These are phyloP conservation scores for Melastoma malabathricum DNA, from an alignment of 345 rosid species.

Conservation along the genomic window DNA sequence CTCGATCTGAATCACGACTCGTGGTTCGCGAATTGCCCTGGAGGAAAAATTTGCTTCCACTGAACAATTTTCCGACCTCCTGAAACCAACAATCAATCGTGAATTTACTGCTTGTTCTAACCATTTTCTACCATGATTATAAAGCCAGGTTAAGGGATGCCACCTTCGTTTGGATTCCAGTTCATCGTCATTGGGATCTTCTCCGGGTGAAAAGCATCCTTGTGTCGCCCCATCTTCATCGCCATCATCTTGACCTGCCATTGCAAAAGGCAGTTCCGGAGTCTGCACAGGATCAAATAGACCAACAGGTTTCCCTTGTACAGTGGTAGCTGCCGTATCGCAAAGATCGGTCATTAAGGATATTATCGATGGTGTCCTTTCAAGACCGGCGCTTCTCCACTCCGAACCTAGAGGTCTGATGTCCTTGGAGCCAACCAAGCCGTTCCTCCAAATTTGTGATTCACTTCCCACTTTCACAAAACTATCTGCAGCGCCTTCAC, in stretches of 20 bases:
- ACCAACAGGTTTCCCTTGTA: conserved; percentile 18
- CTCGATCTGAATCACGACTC: conserved; percentile 59
- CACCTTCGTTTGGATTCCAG: conserved; percentile 54
- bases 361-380: conserved; percentile 32
- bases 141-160: conserved; percentile 1
- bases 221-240: conserved; percentile 35
- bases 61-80: conserved; percentile 38
- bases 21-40: conserved; percentile 42
- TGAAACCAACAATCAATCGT: conserved; percentile 8
- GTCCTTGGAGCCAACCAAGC: conserved; percentile 18
- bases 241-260: conserved; percentile 41
- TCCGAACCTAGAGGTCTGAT: conserved; percentile 15
- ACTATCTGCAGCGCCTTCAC: conserved; percentile 13
- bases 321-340: conserved; percentile 25
- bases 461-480: conserved; percentile 21
- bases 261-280: conserved; percentile 37
- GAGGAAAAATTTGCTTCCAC: conserved; percentile 36
- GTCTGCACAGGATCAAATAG: conserved; percentile 30
- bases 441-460: conserved; percentile 20
- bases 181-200: conserved; percentile 33
- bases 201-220: conserved; percentile 22
- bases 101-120: neutral
- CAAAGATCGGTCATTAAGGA: conserved; percentile 38
- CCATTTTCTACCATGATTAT: neutral
- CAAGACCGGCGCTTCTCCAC: conserved; percentile 22